Evolutionary conservation across 345 rosid species (phyloP).

Genomic region (Pistacia vera): DNA sequence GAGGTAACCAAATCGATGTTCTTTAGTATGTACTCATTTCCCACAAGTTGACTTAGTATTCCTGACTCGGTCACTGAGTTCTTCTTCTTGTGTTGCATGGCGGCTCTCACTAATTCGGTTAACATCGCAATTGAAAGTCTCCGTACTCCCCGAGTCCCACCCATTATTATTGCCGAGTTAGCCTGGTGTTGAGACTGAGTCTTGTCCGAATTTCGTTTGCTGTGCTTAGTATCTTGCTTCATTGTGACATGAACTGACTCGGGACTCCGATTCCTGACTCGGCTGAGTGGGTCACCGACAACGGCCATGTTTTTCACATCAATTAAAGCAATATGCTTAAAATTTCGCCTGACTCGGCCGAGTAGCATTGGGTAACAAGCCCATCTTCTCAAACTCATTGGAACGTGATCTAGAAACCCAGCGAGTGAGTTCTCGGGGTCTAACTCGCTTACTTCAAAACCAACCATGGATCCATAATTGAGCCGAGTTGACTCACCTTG

Average conservation of each 20-base stretch:
- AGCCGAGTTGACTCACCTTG: slow-evolving; percentile 39
- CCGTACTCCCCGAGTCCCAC: slow-evolving; percentile 77
- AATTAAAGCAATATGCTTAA: slow-evolving; percentile 68
- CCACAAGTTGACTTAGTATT: slow-evolving; percentile 68
- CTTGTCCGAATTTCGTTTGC: slow-evolving; percentile 42
- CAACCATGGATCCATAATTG: slow-evolving; percentile 84
- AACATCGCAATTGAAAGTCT: slow-evolving; percentile 63
- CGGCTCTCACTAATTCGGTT: slow-evolving; percentile 66
- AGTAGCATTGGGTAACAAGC: slow-evolving; percentile 89
- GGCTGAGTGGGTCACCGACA: slow-evolving; percentile 72
- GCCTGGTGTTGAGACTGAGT: slow-evolving; percentile 29
- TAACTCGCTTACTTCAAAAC: slow-evolving; percentile 76
- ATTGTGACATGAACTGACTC: slow-evolving; percentile 57
- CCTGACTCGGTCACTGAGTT: slow-evolving; percentile 50
- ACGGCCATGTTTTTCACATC: slow-evolving; percentile 57
- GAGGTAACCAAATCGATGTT: slow-evolving; percentile 43
- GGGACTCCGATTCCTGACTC: slow-evolving; percentile 55
- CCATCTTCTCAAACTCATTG: slow-evolving; percentile 76
- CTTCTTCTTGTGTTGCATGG: slow-evolving; percentile 67
- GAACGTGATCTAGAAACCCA: slow-evolving; percentile 77
- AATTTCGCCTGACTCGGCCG: slow-evolving; percentile 76
- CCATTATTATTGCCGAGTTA: slow-evolving; percentile 63
- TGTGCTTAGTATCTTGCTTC: slow-evolving; percentile 34
- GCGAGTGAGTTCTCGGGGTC: slow-evolving; percentile 87
- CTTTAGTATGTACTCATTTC: slow-evolving; percentile 48